Evolutionary conservation across 2,329 filamentous ascomycete species (phyloP).

Genomic region (Phaeosphaeria sp.): DNA sequence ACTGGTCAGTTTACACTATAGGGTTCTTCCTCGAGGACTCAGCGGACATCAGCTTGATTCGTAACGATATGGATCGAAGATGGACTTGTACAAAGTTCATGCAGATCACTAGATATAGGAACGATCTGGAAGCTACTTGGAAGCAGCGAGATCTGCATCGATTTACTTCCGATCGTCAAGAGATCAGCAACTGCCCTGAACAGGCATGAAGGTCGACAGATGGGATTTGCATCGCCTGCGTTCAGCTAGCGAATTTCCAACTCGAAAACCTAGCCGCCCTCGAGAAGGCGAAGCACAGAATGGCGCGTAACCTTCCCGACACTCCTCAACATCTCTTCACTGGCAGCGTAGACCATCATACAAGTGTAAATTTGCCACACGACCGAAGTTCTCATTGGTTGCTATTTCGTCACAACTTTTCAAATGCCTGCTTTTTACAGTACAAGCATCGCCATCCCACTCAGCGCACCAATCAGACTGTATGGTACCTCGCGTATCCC

Average conservation of each 20-base stretch:
- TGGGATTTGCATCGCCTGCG: too few relatives aligned
- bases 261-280: too few relatives aligned
- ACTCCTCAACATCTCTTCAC: too few relatives aligned
- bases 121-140: conserved; percentile 15
- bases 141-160: neutral
- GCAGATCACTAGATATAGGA: conserved; percentile 11
- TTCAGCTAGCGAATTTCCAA: too few relatives aligned
- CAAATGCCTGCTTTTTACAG: conserved; percentile 3
- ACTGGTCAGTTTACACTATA: conserved; percentile 20
- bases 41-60: conserved; percentile 10
- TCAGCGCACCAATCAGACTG: conserved; percentile 19
- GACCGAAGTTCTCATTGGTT: neutral
- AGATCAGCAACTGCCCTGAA: neutral
- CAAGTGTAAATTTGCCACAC: too few relatives aligned
- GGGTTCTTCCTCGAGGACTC: conserved; percentile 14
- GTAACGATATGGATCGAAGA: conserved; percentile 8
- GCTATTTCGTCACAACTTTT: neutral
- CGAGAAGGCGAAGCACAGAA: too few relatives aligned
- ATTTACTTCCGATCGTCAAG: neutral
- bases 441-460: conserved; percentile 20
- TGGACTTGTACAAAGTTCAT: conserved; percentile 15
- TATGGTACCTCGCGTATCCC: conserved; percentile 13
- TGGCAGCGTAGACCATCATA: too few relatives aligned
- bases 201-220: too few relatives aligned
- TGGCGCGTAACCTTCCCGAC: too few relatives aligned